A percentile compares a stretch with the other conserved stretches of the same genome.
These are phyloP conservation scores for Lactarius trivialis DNA, from an alignment of 768 basidiomycete genomes.

Conservation along the genomic window DNA sequence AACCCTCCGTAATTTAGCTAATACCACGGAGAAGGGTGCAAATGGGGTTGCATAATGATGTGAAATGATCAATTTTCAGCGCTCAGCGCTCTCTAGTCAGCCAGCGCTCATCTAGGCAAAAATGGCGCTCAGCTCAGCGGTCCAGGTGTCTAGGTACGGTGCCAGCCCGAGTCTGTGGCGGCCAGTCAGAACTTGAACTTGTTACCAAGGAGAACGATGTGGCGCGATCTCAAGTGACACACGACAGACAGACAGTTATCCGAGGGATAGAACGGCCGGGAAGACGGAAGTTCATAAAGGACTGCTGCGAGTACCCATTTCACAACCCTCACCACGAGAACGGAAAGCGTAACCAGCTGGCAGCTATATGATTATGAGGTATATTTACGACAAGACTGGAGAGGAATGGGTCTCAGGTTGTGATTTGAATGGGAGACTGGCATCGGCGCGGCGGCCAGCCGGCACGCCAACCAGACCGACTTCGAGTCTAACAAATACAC, in stretches of 20 bases:
- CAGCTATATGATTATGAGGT: conserved; percentile 16
- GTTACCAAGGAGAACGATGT: neutral
- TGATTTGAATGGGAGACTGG: neutral
- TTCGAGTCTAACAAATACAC: conserved; percentile 6
- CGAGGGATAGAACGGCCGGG: neutral
- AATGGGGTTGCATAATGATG: neutral
- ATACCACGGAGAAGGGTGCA: neutral
- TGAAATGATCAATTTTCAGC: neutral
- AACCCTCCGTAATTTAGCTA: neutral
- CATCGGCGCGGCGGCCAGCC: conserved; percentile 7
- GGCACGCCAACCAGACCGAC: conserved; percentile 5
- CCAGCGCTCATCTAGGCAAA: neutral
- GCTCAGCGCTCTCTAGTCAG: neutral
- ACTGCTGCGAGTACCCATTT: neutral
- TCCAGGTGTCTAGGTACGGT: neutral
- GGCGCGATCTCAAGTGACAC: neutral
- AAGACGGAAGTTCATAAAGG: no score
- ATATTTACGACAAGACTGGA: conserved; percentile 16
- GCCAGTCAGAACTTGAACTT: neutral
- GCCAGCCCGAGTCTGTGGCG: neutral
- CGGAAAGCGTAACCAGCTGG: neutral
- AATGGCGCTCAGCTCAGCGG: neutral
- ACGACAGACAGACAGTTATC: neutral
- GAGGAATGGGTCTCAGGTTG: neutral
- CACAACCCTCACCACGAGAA: neutral